These are phyloP conservation scores for Terana coerulea DNA, from an alignment of 768 basidiomycete species.

Conservation along the genomic window DNA sequence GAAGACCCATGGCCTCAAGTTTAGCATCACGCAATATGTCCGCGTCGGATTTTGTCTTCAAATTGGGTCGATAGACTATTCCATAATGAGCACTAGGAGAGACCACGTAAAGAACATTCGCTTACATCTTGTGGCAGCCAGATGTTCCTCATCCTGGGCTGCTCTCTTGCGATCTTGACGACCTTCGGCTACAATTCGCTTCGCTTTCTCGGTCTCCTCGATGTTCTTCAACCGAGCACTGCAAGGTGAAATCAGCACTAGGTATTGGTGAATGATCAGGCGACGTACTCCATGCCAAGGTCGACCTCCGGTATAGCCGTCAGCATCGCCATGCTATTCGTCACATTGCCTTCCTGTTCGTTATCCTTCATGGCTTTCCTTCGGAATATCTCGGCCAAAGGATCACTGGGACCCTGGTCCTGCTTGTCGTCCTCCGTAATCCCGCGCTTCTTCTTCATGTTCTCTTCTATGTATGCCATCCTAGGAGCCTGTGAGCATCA, in stretches of 20 bases:
- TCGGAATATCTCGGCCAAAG: slow-evolving; percentile 74
- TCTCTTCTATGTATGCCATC: slow-evolving; percentile 98
- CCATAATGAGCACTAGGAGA: background rate
- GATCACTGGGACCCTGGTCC: slow-evolving; percentile 50
- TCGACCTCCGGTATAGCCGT: slow-evolving; percentile 98
- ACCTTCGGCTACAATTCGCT: slow-evolving; percentile 76
- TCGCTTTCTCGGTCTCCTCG: slow-evolving; percentile 96
- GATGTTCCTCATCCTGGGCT: slow-evolving; percentile 72
- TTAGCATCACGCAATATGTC: slow-evolving; percentile 87
- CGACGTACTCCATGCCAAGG: slow-evolving; percentile 93
- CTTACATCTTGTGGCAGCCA: slow-evolving; percentile 86
- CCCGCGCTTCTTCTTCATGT: slow-evolving; percentile 71
- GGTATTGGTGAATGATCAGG: background rate
- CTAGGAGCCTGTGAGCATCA: slow-evolving; percentile 34
- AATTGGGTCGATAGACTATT: slow-evolving; percentile 80
- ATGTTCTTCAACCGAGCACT: slow-evolving; percentile 93
- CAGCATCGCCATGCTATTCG: slow-evolving; percentile 91
- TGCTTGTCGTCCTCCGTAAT: slow-evolving; percentile 44
- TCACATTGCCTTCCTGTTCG: slow-evolving; percentile 86
- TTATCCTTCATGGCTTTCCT: slow-evolving; percentile 54
- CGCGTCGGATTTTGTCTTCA: slow-evolving; percentile 81
- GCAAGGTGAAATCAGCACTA: background rate
- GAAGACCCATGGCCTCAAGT: slow-evolving; percentile 79
- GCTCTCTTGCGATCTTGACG: slow-evolving; percentile 50
- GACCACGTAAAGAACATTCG: slow-evolving; percentile 4